These are phyloP conservation scores for Astragalus membranaceus DNA, from an alignment of 306 rosid species.

Conservation along the genomic window DNA sequence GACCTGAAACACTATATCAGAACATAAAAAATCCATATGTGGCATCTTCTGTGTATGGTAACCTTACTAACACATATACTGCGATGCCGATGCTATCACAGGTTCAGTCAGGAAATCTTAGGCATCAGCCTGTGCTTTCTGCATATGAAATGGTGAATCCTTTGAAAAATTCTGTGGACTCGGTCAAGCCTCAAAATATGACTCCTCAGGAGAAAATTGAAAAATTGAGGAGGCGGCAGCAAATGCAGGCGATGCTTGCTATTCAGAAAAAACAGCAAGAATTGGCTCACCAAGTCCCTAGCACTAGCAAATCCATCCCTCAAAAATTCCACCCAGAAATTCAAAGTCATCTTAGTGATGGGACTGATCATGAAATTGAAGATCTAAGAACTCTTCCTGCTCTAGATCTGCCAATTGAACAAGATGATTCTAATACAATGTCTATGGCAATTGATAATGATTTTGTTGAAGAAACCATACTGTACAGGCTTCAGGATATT, in stretches of 20 bases:
- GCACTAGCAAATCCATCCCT: constrained; percentile 32
- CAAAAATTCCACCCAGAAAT: constrained; percentile 39
- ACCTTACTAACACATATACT: constrained; percentile 49
- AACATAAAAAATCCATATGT: constrained; percentile 44
- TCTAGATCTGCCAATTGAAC: constrained; percentile 46
- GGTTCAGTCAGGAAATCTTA: constrained; percentile 40
- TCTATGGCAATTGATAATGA: constrained; percentile 43
- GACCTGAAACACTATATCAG: constrained; percentile 46
- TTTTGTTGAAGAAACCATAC: constrained; percentile 56
- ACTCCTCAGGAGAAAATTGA: constrained; percentile 94
- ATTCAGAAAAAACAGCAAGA: constrained; percentile 75
- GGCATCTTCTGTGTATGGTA: constrained; percentile 38
- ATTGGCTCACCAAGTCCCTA: constrained; percentile 51
- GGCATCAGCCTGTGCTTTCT: constrained; percentile 39
- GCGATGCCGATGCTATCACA: constrained; percentile 54
- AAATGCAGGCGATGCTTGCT: constrained; percentile 96
- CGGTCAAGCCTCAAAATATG: constrained; percentile 57
- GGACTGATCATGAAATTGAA: constrained; percentile 44
- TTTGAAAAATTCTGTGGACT: constrained; percentile 35
- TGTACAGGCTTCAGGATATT: constrained; percentile 65
- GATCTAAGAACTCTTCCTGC: constrained; percentile 43
- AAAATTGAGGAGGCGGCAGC: constrained; percentile 89
- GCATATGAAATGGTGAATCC: constrained; percentile 34
- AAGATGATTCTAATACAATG: constrained; percentile 64
- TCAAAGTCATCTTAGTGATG: constrained; percentile 43